phyloP scores from a whole-genome alignment of 371 early-diverging fungal genomes.

The Blyttiomyces sp. region DNA sequence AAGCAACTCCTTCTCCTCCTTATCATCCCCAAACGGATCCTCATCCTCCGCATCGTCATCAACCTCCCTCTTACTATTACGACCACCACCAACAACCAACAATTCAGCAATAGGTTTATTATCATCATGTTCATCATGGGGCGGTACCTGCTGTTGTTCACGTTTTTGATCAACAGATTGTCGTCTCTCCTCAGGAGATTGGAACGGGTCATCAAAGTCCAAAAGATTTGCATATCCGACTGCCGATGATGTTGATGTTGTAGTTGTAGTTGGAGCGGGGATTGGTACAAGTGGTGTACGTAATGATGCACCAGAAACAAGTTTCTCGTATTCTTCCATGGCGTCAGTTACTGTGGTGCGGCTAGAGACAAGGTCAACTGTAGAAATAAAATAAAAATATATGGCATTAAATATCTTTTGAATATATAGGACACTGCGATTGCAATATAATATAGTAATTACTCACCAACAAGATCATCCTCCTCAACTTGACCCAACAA shows the following conservation, averaged over 20 bases:
- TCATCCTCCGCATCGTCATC: not conserved
- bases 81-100: too few relatives aligned
- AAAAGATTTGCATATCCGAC: too few relatives aligned
- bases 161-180: not conserved
- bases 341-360: not conserved
- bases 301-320: not conserved
- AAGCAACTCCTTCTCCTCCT: too few relatives aligned
- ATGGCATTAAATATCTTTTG: not conserved
- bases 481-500: conserved; percentile 4
- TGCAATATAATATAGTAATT: not conserved
- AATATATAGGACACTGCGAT: not conserved
- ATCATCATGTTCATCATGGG: not conserved
- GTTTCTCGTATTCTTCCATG: conserved; percentile 9
- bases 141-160: not conserved
- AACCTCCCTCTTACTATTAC: not conserved
- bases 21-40: not conserved
- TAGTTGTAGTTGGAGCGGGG: too few relatives aligned
- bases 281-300: not conserved
- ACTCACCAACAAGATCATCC: conserved; percentile 13
- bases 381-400: not conserved
- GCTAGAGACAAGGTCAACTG: conserved; percentile 3
- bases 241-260: too few relatives aligned
- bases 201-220: not conserved
- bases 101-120: too few relatives aligned
- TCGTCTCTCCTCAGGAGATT: too few relatives aligned